These are phyloP conservation scores for Botrytis fabae DNA, from an alignment of 2,329 filamentous ascomycete genomes.

Conservation along the genomic window DNA sequence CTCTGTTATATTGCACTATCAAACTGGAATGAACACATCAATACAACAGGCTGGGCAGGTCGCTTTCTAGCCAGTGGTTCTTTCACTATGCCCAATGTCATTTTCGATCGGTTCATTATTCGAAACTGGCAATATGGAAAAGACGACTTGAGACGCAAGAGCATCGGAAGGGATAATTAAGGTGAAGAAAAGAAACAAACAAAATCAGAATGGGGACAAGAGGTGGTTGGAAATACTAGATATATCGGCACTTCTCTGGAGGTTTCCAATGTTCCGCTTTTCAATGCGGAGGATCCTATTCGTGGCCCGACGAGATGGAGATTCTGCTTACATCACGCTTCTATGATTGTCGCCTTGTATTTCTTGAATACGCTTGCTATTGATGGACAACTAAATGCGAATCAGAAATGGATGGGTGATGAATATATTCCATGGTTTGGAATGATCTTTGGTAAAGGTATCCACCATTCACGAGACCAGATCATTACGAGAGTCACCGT, in stretches of 20 bases:
- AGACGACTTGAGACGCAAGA: background rate
- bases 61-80: background rate
- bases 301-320: background rate
- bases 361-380: background rate
- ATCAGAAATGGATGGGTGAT: background rate
- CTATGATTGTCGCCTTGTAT: background rate
- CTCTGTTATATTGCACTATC: background rate
- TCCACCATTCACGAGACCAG: background rate
- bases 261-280: background rate
- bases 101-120: background rate
- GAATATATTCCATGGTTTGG: background rate
- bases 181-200: background rate
- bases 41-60: background rate
- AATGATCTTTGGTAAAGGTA: background rate
- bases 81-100: background rate
- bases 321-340: background rate
- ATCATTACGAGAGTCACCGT: background rate
- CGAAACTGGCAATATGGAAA: slow-evolving; percentile 3
- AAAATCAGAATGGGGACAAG: background rate
- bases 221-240: background rate
- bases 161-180: accelerated
- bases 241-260: background rate
- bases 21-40: background rate
- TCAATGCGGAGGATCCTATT: background rate
- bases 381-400: background rate